phyloP scores from a whole-genome alignment of 768 basidiomycete genomes.

The Chalciporus piperatus region DNA sequence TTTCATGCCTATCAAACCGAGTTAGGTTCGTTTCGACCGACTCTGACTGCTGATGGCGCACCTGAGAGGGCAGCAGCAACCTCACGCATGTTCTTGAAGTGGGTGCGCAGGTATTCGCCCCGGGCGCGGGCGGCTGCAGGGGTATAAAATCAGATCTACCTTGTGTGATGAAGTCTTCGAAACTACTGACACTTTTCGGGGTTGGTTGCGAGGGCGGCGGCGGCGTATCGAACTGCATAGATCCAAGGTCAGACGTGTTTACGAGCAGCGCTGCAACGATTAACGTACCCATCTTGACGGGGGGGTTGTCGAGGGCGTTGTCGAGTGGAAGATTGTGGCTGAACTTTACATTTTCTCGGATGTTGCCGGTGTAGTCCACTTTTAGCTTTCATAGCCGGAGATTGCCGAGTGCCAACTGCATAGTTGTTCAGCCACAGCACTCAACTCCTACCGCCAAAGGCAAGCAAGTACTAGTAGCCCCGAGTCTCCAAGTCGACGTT shows the following conservation, averaged over 20 bases:
- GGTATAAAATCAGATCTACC: conserved; percentile 6
- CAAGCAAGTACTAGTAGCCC: background rate
- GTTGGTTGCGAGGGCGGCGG: conserved; percentile 81
- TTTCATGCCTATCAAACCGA: conserved; percentile 64
- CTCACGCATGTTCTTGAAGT: conserved; percentile 99
- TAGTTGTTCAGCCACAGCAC: conserved; percentile 35
- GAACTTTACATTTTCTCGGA: conserved; percentile 32
- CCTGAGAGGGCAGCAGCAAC: conserved; percentile 93
- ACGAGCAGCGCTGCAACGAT: conserved; percentile 17
- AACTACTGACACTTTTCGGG: conserved; percentile 86
- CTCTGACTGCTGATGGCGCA: conserved; percentile 28
- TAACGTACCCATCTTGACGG: conserved; percentile 61
- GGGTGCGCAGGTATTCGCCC: conserved; percentile 97
- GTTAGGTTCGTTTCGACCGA: background rate
- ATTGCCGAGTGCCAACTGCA: conserved; percentile 25
- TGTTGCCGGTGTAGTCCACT: conserved; percentile 17
- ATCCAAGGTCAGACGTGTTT: conserved; percentile 17
- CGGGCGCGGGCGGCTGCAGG: conserved; percentile 80
- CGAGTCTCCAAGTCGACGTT: conserved; percentile 23
- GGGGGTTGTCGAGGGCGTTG: conserved; percentile 38
- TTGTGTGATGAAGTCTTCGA: background rate
- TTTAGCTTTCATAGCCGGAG: conserved; percentile 13
- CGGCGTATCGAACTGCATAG: conserved; percentile 84
- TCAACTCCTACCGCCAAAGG: background rate
- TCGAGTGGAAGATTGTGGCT: conserved; percentile 35